Evolutionary conservation across 192 early-diverging fungal genomes (phyloP), one percentile per base, ranked within the genome.

Genomic region (Coemansia sp.): DNA sequence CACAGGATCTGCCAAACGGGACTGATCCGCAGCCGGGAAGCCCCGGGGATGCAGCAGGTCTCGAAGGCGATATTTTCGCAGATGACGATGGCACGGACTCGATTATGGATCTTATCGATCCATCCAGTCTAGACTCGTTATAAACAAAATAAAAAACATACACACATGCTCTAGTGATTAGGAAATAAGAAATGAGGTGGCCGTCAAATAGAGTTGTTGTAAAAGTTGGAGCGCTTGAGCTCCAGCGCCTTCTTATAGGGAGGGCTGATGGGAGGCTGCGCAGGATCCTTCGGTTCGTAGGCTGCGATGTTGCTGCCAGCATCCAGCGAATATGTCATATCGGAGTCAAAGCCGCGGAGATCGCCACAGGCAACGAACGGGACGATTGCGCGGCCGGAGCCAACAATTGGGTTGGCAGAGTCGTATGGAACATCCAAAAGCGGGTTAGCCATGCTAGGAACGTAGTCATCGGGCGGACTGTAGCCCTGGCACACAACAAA

Each of bases 401-500:
- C 92, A 0, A 74, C 73, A 12, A 90, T 77, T 37, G 90, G 80
- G 74, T 93, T 90, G 42, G 73, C 75, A n/a, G 74, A 78, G 83
- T 85, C 86, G 69, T 94, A 94, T 6, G 86, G 79, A 26, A 92
- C 76, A 76, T 96, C 95, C 55, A 98, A 85, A 45, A 96, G 73
- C 59, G 95, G 94, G 68, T 94, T 91, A 7, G 89, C 84, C 94
- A 98, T 96, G 61, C 90, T 95, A 7, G 94, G 95, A 43, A 87
- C 85, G 63, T 94, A 96, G 68, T 88, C 90, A 11, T 65, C 70
- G 12, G 96, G 96, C 61, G 96, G 96, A 41, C 83, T 73, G 77
- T 95, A 98, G 68, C 92, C 88, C 73, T 93, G 89, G 71, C 96
- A 96, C 6, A 98, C 95, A 65, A 98, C 87, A 71, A 98, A 98